Evolutionary conservation across 2,329 filamentous ascomycete genomes (phyloP).

Genomic region (Fusarium piperis): DNA sequence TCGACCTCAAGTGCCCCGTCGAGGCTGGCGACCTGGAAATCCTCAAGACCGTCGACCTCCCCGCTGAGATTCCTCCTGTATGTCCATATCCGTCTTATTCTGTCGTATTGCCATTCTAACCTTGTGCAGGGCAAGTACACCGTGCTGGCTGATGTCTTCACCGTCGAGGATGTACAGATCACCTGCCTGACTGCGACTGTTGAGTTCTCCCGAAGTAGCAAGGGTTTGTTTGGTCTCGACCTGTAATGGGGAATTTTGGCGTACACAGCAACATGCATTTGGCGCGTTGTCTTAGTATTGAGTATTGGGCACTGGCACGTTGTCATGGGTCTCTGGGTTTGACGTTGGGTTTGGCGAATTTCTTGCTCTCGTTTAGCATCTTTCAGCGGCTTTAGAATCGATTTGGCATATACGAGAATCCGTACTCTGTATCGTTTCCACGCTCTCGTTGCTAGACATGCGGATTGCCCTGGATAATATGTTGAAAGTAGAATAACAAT

Average conservation of each 20-base stretch:
- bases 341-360: slow-evolving; percentile 34
- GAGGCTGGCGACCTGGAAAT: slow-evolving; percentile 79
- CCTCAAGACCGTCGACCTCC: slow-evolving; percentile 85
- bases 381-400: slow-evolving; percentile 38
- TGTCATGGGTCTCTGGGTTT: slow-evolving; percentile 23
- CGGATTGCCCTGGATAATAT: slow-evolving; percentile 5
- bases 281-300: slow-evolving; percentile 19
- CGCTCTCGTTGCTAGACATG: not conserved
- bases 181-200: slow-evolving; percentile 87
- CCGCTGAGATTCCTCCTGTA: slow-evolving; percentile 88
- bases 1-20: slow-evolving; percentile 89
- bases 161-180: slow-evolving; percentile 75
- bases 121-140: slow-evolving; percentile 84
- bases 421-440: slow-evolving; percentile 19
- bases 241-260: slow-evolving; percentile 45
- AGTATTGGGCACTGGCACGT: slow-evolving; percentile 31
- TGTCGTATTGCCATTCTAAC: slow-evolving; percentile 35
- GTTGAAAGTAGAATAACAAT: slow-evolving; percentile 9
- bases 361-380: slow-evolving; percentile 31
- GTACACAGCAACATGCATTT: slow-evolving; percentile 19
- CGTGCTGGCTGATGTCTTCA: slow-evolving; percentile 87
- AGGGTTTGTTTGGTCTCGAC: slow-evolving; percentile 54
- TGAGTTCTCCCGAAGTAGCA: slow-evolving; percentile 59
- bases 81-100: slow-evolving; percentile 49
- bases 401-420: slow-evolving; percentile 31